Conservation (phyloP, 179 eudicot species). For the Spergularia azorica region DNA sequence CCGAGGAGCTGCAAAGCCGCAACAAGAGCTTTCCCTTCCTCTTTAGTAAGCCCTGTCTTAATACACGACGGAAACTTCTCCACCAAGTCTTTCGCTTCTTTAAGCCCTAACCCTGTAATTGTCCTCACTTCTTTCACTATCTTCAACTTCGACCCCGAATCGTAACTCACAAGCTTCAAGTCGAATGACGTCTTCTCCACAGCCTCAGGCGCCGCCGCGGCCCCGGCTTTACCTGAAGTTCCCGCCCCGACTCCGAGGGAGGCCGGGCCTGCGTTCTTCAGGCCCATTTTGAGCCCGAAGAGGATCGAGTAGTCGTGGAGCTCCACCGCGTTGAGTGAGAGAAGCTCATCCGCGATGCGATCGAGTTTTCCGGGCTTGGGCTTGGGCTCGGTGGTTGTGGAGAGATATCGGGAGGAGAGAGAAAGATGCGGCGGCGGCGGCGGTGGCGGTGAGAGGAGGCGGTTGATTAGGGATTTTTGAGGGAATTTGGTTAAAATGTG, state of each 20-base stretch:
- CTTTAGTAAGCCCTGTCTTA: conserved; percentile 73
- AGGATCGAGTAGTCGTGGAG: conserved; percentile 59
- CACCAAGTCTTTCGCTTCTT: conserved; percentile 87
- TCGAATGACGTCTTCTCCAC: conserved; percentile 75
- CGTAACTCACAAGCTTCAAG: conserved; percentile 76
- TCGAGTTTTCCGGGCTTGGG: conserved; percentile 55
- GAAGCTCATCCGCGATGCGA: conserved; percentile 63
- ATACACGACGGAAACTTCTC: conserved; percentile 76
- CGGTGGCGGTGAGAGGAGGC: conserved; percentile 9
- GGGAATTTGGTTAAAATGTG: background rate
- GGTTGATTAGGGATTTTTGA: conserved; percentile 19
- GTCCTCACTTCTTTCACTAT: conserved; percentile 71
- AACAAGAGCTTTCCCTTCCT: conserved; percentile 62
- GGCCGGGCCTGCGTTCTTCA: conserved; percentile 49
- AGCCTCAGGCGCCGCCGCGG: conserved; percentile 33
- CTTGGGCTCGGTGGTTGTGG: conserved; percentile 31
- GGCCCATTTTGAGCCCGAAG: conserved; percentile 54
- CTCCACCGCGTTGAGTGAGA: conserved; percentile 64
- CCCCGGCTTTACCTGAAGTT: conserved; percentile 22
- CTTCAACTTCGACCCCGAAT: conserved; percentile 71
- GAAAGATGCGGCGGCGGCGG: background rate
- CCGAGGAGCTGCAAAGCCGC: conserved; percentile 71
- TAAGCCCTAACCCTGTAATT: conserved; percentile 72
- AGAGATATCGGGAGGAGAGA: conserved; percentile 30
- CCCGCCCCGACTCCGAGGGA: conserved; percentile 45